Base-by-base conservation (phyloP, 2,329 filamentous ascomycete species). In the Verticillium longisporum region DNA sequence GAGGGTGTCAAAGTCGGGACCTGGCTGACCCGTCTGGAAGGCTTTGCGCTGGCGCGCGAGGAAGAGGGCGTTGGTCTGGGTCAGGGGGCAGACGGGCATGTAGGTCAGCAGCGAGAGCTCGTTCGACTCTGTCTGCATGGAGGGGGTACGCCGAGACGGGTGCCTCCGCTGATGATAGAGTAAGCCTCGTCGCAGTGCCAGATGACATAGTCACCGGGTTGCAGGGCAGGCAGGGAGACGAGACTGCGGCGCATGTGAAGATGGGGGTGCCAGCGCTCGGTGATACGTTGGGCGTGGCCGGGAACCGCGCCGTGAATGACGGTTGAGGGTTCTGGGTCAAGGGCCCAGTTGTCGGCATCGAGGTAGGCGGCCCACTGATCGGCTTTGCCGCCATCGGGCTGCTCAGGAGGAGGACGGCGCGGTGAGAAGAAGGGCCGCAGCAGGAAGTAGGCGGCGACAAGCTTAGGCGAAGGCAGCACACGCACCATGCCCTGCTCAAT, bases 181-280 rank as follows among this genome's bases (percentile, higher is more conserved):
- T 84, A 85, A 7, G 82, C 78, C 63, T 83, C 77, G 65, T 85
- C 82, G 26, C 81, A 81, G 66, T 85, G 82, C 82, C 82, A 85
- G 65, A 85, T 72, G 63, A 85, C 81, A 68, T 85, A 85, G 73
- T 84, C 82, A 66, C 82, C 82, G 0, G 80, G 77, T 63, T 80
- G 79, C 54, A 85, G 70, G 10, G 79, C 81, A 3, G 82, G 82
- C 56, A 83, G 76, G n/a, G 81, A 81, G 61, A 84, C 77, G 63
- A 85, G 78, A 63, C 79, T 84, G 60, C 76, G 74, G 62, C 80
- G 76, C 55, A 85, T 76, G 68, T 80, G 75, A 13, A 84, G 74
- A 61, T 85, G 83, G 21, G 83, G 82, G 66, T 85, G 82, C 82
- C 82, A 85, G 11, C 78, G 75, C 67, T 83, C 82, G 1, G 82